Evolutionary conservation across 768 basidiomycete species (phyloP), one percentile per base, ranked within the genome.

Genomic region (Rhizopogon roseolus): DNA sequence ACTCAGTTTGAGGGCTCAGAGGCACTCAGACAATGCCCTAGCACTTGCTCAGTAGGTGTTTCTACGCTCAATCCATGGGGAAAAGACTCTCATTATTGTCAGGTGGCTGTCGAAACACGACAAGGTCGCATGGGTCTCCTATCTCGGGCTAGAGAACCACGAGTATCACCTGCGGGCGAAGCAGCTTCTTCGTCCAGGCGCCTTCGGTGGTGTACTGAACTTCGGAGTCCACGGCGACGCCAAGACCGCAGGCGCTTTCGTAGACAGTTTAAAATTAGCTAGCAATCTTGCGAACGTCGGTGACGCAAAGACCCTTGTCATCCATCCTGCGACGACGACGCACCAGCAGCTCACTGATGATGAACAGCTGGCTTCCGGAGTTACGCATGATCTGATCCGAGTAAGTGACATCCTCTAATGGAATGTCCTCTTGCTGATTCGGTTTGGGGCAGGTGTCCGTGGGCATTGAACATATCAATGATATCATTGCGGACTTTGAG

Each of bases 201-300:
- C 73, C 2, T 92, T 74, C 54, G 87, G 90, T 4, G 90, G 89
- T 19, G 78, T 93, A 59, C 69, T 93, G 48, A 88, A 78, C 68
- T 92, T 93, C 60, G 92, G 90, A 6, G 67, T 90, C 56, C 82
- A 82, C 60, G 87, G 84, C n/a, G 77, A 77, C 49, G 70, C 71
- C 2, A 65, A 69, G 48, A 65, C 62, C 2, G 85, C 84, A 6
- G 81, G 77, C 70, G 75, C 75, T 53, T 73, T 86, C 32, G 86
- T 93, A 13, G 90, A 93, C 59, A 76, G 68, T 57, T 74, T 93
- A 54, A 81, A 78, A 61, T 75, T 93, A 5, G 86, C 85, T 16
- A 86, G 84, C 60, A 71, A 89, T 62, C 75, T 90, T 8, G 86
- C 86, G 11, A 90, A 90, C 61, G 84, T 89, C 25, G 86, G 84